Evolutionary conservation across 1,284 basidiomycete genomes (phyloP).

Genomic region (Marasmius tenuissimus): DNA sequence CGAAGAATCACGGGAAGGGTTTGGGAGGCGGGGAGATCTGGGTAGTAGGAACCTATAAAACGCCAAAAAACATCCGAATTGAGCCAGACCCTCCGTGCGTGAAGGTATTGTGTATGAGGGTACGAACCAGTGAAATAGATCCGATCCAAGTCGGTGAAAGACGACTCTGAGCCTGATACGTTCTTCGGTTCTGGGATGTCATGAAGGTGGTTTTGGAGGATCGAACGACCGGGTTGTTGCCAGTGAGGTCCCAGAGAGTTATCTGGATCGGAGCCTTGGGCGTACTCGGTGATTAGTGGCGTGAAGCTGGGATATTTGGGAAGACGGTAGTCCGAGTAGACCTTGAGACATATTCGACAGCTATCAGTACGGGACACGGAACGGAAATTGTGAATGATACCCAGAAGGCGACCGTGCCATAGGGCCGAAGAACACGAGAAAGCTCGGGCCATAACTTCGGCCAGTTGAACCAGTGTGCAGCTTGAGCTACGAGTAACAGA

Average conservation of each 20-base stretch:
- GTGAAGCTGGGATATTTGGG: slow-evolving; percentile 58
- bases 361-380: neutral
- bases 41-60: slow-evolving; percentile 28
- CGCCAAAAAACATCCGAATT: neutral
- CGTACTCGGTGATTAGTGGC: slow-evolving; percentile 60
- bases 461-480: slow-evolving; percentile 89
- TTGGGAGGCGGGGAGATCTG: slow-evolving; percentile 40
- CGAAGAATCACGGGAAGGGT: slow-evolving; percentile 57
- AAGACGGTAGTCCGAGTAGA: slow-evolving; percentile 80
- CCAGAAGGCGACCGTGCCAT: slow-evolving; percentile 79
- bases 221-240: slow-evolving; percentile 77
- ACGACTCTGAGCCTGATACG: slow-evolving; percentile 14
- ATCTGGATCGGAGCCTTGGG: slow-evolving; percentile 51
- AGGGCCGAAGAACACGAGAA: slow-evolving; percentile 58
- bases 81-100: neutral
- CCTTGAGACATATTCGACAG: slow-evolving; percentile 36
- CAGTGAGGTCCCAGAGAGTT: slow-evolving; percentile 75
- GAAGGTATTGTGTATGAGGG: slow-evolving; percentile 6
- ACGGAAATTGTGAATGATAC: slow-evolving; percentile 39
- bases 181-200: slow-evolving; percentile 62
- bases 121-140: slow-evolving; percentile 55
- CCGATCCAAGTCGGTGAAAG: slow-evolving; percentile 43
- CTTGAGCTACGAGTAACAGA: slow-evolving; percentile 58
- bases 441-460: slow-evolving; percentile 69
- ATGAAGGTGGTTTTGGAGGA: slow-evolving; percentile 71